Base-by-base conservation (phyloP, 768 basidiomycete species). In the Podaxis sp. region DNA sequence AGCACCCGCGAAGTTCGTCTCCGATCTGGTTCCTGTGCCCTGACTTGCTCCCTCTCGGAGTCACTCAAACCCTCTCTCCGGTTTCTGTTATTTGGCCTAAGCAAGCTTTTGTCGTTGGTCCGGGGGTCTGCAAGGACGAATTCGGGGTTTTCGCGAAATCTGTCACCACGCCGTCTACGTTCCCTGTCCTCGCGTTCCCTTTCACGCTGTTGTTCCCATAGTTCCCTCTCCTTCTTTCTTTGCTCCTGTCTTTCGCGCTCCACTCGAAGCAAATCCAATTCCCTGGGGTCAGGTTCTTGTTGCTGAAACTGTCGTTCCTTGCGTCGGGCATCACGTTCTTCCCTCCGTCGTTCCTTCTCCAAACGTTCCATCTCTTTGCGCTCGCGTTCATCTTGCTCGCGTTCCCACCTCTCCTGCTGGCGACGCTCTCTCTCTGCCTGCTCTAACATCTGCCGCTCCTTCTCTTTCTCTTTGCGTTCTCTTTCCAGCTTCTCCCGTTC, bases 381-480 rank as follows among this genome's bases (percentile, higher is more conserved):
- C 41, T 64, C 63, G 15, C 33, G 60, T 38, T 64, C 63, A n/a
- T 64, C 59, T 25, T 60, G 63, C 37, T 65, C 64, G 25, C 33
- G 59, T 41, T 61, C 64, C 59, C 55, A 40, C 43, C 17, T 55
- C 38, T 67, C 64, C 40, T 64, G 63, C 29, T 58, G 41, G 13
- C 61, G 47, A 24, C 59, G 47, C 36, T 70, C 68, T 51, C 61
- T 62, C 43, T 67, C 64, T 55, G 50, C 46, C 22, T 63, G 53
- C 67, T 54, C 64, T 51, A 36, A 53, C 59, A 57, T 59, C 38
- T 37, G 58, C 66, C 51, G 66, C 63, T 55, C 68, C 66, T 63
- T 64, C 59, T 53, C 69, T 65, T 40, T 59, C 55, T 63, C 65
- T 47, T 58, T 55, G 41, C 55, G 36, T 58, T 66, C 59, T 41